A percentile compares a stretch with the other conserved stretches of the same genome.
These are phyloP conservation scores for Penicillium manginii DNA, from an alignment of 495 filamentous ascomycete genomes.

Conservation along the genomic window DNA sequence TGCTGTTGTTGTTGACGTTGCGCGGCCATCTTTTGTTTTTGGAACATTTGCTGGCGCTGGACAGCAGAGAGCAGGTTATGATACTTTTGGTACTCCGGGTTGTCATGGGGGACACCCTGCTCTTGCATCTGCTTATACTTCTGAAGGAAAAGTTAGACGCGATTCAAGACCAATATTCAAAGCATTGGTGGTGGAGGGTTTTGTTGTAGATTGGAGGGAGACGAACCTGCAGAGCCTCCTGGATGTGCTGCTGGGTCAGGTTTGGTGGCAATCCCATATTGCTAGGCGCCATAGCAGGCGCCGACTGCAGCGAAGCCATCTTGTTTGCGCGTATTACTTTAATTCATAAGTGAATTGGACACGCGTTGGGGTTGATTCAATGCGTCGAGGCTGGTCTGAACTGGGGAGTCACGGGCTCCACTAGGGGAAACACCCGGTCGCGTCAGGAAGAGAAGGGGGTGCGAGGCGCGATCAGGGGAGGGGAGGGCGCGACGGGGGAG, in stretches of 20 bases:
- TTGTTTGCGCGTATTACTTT: slow-evolving; percentile 27
- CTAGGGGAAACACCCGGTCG: slow-evolving; percentile 25
- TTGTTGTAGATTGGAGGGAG: not conserved
- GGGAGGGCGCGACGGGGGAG: slow-evolving; percentile 14
- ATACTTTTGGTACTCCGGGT: slow-evolving; percentile 80
- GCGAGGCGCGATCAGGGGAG: slow-evolving; percentile 8
- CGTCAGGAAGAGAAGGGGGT: slow-evolving; percentile 21
- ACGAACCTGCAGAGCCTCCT: slow-evolving; percentile 64
- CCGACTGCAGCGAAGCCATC: slow-evolving; percentile 81
- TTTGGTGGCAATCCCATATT: slow-evolving; percentile 59
- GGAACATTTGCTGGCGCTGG: slow-evolving; percentile 60
- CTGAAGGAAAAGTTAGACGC: slow-evolving; percentile 43
- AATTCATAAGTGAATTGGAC: slow-evolving; percentile 36
- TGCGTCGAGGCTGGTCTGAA: slow-evolving; percentile 11
- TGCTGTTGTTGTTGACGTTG: slow-evolving; percentile 48
- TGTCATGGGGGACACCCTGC: slow-evolving; percentile 68
- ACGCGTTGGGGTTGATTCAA: slow-evolving; percentile 12
- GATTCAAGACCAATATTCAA: not conserved
- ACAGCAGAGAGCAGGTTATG: slow-evolving; percentile 67
- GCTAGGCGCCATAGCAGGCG: slow-evolving; percentile 64
- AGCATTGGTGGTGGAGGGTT: not conserved
- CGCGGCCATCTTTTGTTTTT: slow-evolving; percentile 47
- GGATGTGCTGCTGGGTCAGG: slow-evolving; percentile 62
- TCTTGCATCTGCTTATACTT: slow-evolving; percentile 82
- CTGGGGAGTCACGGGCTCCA: slow-evolving; percentile 26